phyloP scores from a whole-genome alignment of 352 stramenopile species.

The Aphanomyces stellatus region DNA sequence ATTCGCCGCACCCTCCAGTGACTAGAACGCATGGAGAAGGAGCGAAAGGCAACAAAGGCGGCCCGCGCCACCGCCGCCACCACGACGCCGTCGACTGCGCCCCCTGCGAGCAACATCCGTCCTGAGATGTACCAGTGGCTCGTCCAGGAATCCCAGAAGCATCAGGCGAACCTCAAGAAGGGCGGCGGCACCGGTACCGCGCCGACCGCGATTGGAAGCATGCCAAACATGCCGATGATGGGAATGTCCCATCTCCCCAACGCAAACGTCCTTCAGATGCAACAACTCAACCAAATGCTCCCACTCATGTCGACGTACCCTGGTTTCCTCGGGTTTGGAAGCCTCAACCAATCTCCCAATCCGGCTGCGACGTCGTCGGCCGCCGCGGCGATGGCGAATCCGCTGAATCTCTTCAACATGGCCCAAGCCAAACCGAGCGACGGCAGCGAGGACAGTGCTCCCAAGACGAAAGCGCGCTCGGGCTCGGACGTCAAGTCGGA shows the following conservation, averaged over 20 bases:
- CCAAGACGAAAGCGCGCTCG: background rate
- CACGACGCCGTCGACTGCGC: background rate
- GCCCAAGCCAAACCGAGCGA: background rate
- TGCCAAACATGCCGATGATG: background rate
- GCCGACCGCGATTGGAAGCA: background rate
- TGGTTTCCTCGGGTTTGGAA: slow-evolving; percentile 7
- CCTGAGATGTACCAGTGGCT: slow-evolving; percentile 18
- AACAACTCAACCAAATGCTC: slow-evolving; percentile 15
- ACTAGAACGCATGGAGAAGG: slow-evolving; percentile 5
- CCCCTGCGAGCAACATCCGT: slow-evolving; percentile 5
- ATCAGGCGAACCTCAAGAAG: background rate
- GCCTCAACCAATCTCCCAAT: background rate
- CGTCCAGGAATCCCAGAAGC: slow-evolving; percentile 3
- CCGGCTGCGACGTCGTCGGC: background rate
- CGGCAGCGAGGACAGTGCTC: background rate
- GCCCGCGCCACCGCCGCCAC: background rate
- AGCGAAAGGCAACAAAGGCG: background rate
- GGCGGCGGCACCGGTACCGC: background rate
- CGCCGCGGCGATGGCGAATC: background rate
- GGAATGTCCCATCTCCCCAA: background rate
- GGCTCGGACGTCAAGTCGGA: background rate
- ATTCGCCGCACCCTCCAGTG: background rate
- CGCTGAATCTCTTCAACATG: slow-evolving; percentile 15
- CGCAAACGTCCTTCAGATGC: background rate
- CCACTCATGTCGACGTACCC: slow-evolving; percentile 11